These are phyloP conservation scores for Lichtheimia ramosa DNA, from an alignment of 371 early-diverging fungal species.

Conservation along the genomic window DNA sequence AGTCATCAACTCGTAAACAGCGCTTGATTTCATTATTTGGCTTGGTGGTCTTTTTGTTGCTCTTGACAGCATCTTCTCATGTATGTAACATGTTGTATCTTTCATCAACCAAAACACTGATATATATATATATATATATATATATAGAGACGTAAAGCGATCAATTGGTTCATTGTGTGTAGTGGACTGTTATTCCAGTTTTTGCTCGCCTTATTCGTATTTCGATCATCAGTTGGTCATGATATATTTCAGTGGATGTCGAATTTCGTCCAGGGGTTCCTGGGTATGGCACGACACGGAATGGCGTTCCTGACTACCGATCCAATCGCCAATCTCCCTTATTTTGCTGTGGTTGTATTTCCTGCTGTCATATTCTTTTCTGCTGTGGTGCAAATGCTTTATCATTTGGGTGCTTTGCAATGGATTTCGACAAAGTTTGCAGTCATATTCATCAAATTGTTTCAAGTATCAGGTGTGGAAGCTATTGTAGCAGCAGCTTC, in stretches of 20 bases:
- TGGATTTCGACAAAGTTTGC: conserved; percentile 76
- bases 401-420: conserved; percentile 85
- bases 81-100: conserved; percentile 20
- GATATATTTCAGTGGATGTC: conserved; percentile 78
- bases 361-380: conserved; percentile 90
- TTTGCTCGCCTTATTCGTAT: conserved; percentile 78
- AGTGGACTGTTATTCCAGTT: conserved; percentile 79
- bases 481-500: conserved; percentile 88
- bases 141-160: conserved; percentile 49
- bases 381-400: conserved; percentile 81
- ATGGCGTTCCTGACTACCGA: conserved; percentile 70
- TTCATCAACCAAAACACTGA: background rate
- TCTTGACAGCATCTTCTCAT: conserved; percentile 56
- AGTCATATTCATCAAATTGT: conserved; percentile 63
- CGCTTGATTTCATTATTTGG: conserved; percentile 81
- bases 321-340: conserved; percentile 25
- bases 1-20: conserved; percentile 69
- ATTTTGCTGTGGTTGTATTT: conserved; percentile 75
- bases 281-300: conserved; percentile 70
- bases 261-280: conserved; percentile 62
- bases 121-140: background rate
- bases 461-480: conserved; percentile 87
- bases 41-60: conserved; percentile 56
- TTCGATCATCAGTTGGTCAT: conserved; percentile 74
- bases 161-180: conserved; percentile 80